Percentiles rank a stretch among this genome's conserved stretches.
Conservation (phyloP, 1,139 yeast genomes). For the Geotrichum citri-aurantii region DNA sequence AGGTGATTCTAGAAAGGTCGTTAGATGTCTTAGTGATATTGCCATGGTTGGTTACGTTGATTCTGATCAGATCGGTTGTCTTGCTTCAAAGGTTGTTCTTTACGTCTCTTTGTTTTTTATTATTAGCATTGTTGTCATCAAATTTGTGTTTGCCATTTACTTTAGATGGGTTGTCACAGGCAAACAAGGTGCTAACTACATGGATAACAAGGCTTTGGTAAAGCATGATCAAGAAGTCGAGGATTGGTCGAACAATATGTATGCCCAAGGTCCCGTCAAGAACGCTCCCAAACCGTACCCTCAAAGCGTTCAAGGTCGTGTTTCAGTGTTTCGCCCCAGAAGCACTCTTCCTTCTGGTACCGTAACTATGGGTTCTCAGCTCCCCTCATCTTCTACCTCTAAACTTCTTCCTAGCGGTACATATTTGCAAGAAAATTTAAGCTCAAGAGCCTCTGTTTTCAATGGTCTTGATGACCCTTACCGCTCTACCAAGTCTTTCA, state of each 20-base stretch:
- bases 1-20: conserved; percentile 61
- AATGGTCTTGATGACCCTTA: conserved; percentile 23
- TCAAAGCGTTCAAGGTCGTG: conserved; percentile 27
- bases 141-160: conserved; percentile 81
- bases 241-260: conserved; percentile 63
- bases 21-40: conserved; percentile 81
- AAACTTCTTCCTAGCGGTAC: conserved; percentile 35
- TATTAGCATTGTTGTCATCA: conserved; percentile 66
- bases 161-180: conserved; percentile 78
- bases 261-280: conserved; percentile 50
- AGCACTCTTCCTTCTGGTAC: conserved; percentile 20
- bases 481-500: conserved; percentile 21
- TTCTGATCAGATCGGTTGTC: conserved; percentile 89
- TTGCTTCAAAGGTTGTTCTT: conserved; percentile 80
- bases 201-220: conserved; percentile 50
- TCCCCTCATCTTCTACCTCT: conserved; percentile 34
- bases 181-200: conserved; percentile 68
- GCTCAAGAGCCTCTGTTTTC: conserved; percentile 28
- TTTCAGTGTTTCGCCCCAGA: conserved; percentile 25
- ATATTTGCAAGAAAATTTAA: conserved; percentile 26
- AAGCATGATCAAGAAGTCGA: conserved; percentile 61
- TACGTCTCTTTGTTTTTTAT: conserved; percentile 78
- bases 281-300: conserved; percentile 35
- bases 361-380: conserved; percentile 37
- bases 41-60: conserved; percentile 85